Conservation (phyloP, 1,139 yeast genomes). For the Sugiyamaella sp. region DNA sequence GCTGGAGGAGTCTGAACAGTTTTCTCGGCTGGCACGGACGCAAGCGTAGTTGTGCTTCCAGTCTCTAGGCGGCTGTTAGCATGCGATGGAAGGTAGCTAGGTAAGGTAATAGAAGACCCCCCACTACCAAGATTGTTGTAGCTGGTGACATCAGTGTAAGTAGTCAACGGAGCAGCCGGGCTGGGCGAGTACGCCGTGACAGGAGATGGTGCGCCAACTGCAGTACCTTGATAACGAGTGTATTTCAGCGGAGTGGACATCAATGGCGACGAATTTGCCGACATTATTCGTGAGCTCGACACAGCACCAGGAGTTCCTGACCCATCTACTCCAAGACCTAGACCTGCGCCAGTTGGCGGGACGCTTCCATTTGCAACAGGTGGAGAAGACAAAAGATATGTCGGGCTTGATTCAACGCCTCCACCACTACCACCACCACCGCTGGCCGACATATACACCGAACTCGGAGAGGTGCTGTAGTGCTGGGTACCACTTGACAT, state of each 20-base stretch:
- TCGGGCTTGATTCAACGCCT: background rate
- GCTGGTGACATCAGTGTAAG: background rate
- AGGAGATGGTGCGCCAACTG: conserved; percentile 4
- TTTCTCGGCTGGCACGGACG: background rate
- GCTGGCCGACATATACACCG: background rate
- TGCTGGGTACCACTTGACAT: background rate
- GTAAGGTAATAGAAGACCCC: background rate
- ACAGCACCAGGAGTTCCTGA: background rate
- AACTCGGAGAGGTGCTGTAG: background rate
- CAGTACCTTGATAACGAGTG: conserved; percentile 10
- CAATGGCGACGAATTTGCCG: conserved; percentile 22
- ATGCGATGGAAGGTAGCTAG: background rate
- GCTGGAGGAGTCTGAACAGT: conserved; percentile 11
- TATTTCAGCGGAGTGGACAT: conserved; percentile 25
- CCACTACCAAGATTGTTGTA: background rate
- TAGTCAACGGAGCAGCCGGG: conserved; percentile 16
- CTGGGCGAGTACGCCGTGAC: conserved; percentile 13
- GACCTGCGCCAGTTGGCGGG: too few relatives aligned
- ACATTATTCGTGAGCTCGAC: conserved; percentile 4
- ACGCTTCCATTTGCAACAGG: background rate
- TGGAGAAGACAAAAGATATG: background rate
- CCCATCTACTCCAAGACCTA: background rate
- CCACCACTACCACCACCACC: too few relatives aligned
- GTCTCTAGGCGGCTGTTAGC: background rate
- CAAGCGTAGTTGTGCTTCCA: background rate